phyloP scores from a whole-genome alignment of 345 rosid species.

The Microthlaspi erraticum region DNA sequence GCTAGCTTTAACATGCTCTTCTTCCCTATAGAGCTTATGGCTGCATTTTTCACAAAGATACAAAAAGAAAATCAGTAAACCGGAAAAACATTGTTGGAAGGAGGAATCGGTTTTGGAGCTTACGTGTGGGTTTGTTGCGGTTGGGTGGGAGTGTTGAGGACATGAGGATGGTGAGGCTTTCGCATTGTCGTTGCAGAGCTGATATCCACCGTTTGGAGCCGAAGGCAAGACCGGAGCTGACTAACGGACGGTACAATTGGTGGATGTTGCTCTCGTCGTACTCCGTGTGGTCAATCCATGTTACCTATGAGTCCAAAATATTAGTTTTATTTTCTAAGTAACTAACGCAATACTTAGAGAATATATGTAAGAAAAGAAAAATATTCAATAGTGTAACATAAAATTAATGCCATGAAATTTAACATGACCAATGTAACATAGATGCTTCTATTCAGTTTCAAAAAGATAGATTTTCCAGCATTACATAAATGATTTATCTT shows the following conservation, averaged over 20 bases:
- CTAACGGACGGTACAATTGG: slow-evolving; percentile 65
- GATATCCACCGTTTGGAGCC: slow-evolving; percentile 92
- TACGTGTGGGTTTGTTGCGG: slow-evolving; percentile 33
- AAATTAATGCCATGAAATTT: background rate
- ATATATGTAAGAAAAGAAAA: background rate
- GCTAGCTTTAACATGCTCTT: slow-evolving; percentile 92
- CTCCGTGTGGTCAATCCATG: slow-evolving; percentile 94
- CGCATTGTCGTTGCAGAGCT: slow-evolving; percentile 84
- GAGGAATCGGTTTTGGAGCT: background rate
- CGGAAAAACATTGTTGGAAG: background rate
- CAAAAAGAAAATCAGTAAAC: background rate
- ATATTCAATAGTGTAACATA: background rate
- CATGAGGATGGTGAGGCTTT: slow-evolving; percentile 89
- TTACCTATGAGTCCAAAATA: slow-evolving; percentile 56
- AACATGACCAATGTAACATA: background rate
- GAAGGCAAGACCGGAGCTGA: slow-evolving; percentile 79
- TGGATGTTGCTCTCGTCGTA: slow-evolving; percentile 79
- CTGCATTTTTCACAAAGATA: slow-evolving; percentile 14
- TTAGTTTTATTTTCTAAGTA: background rate
- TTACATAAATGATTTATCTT: background rate
- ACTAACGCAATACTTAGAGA: background rate
- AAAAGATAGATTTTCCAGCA: background rate
- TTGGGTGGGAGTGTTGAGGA: slow-evolving; percentile 62
- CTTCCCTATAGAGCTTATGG: slow-evolving; percentile 58
- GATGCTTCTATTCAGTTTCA: slow-evolving; percentile 1